phyloP scores from a whole-genome alignment of 345 rosid genomes.

The Boechera retrofracta region DNA sequence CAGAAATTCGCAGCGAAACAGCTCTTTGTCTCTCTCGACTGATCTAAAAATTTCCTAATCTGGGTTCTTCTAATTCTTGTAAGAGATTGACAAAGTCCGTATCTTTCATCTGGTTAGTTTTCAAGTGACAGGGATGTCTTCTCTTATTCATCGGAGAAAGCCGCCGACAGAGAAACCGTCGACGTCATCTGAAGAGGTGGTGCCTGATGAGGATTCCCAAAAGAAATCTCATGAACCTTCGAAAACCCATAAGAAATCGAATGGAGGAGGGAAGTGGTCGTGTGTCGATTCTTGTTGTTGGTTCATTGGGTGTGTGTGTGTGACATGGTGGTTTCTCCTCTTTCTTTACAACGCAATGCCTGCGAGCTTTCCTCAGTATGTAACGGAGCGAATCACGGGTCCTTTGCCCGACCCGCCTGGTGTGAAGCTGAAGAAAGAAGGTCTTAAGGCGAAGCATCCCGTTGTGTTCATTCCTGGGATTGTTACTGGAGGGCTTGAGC shows the following conservation, averaged over 20 bases:
- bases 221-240: conserved; percentile 33
- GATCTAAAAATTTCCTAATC: conserved; percentile 36
- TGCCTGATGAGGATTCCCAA: conserved; percentile 26
- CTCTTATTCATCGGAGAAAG: conserved; percentile 42
- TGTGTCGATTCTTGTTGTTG: conserved; percentile 91
- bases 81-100: conserved; percentile 3
- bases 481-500: conserved; percentile 91
- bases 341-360: conserved; percentile 92
- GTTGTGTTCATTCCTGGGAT: conserved; percentile 96
- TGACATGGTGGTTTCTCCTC: conserved; percentile 85
- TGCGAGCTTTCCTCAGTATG: conserved; percentile 79
- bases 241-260: conserved; percentile 39
- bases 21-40: conserved; percentile 34
- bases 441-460: conserved; percentile 77
- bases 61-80: neutral
- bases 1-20: conserved; percentile 34
- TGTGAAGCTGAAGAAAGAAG: conserved; percentile 82
- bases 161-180: conserved; percentile 35
- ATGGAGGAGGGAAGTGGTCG: conserved; percentile 59
- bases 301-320: conserved; percentile 83
- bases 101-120: neutral
- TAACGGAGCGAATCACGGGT: conserved; percentile 96
- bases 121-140: conserved; percentile 29
- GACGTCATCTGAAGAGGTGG: neutral
- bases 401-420: conserved; percentile 94